Percentiles rank a stretch among this genome's conserved stretches.
Conservation (phyloP, 805 yeast species). For the Helenozyma rhizophorensis region DNA sequence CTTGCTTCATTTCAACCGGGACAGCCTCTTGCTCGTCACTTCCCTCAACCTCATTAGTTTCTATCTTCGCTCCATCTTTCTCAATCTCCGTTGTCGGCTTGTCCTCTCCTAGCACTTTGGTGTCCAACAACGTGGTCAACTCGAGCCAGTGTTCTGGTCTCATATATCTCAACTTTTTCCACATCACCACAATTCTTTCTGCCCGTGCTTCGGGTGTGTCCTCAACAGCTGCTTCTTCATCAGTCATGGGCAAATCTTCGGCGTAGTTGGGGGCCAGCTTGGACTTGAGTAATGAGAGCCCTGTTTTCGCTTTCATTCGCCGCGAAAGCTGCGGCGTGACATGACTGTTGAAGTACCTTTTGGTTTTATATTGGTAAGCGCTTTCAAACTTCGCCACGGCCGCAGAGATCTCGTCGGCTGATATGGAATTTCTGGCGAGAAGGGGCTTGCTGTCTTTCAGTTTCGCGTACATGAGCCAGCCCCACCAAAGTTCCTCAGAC, state of each 20-base stretch:
- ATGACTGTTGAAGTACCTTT: constrained; percentile 36
- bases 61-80: constrained; percentile 1
- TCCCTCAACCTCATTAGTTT: constrained; percentile 2
- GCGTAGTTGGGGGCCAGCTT: constrained; percentile 1
- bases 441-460: constrained; percentile 22
- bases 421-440: constrained; percentile 9
- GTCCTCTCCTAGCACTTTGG: constrained; percentile 6
- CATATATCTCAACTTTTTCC: constrained; percentile 27
- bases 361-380: constrained; percentile 27
- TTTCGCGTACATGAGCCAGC: constrained; percentile 36
- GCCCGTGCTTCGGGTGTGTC: constrained; percentile 23
- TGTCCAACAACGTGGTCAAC: constrained; percentile 2
- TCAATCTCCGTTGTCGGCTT: constrained; percentile 4
- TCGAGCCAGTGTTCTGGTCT: constrained; percentile 8
- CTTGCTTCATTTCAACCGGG: constrained; percentile 2
- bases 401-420: constrained; percentile 17
- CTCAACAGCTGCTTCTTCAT: constrained; percentile 7
- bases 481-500: constrained; percentile 36
- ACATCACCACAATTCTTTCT: constrained; percentile 23
- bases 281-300: constrained; percentile 21
- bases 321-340: constrained; percentile 41
- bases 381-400: constrained; percentile 15
- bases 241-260: too few relatives aligned
- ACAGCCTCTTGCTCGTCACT: constrained; percentile 1
- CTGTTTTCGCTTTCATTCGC: constrained; percentile 33